Base-by-base conservation (phyloP, 352 stramenopile genomes). In the Labyrinthula sp. region DNA sequence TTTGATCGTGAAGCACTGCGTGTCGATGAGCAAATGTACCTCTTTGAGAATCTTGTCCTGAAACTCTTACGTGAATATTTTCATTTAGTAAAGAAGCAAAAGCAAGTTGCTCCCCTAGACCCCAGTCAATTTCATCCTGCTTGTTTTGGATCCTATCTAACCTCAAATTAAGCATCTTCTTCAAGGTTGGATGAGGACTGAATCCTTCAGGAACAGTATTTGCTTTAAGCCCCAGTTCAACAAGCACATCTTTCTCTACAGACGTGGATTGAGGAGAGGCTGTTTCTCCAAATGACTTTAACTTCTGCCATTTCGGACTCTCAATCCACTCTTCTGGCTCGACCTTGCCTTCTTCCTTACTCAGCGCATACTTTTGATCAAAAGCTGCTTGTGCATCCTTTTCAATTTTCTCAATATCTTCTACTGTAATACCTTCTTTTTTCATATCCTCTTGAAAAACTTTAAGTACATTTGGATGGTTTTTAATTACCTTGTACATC, bases 1-100 rank as follows among this genome's bases (percentile, higher is more conserved):
- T 38, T 43, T 60, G 52, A 64, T 79, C 76, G 57, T 92, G 85
- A 18, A 93, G 67, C 20, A 92, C 79, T 18, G 81, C 71, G 71
- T 95, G 83, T 39, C 82, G 75, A 57, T 83, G 73, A 54, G 56
- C 68, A 57, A 83, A 83, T 22, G 72, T 82, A 38, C 86, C 86
- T 47, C 86, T 73, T 60, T 94, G 75, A 0, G 90, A 76, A 61
- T 95, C 86, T 67, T 95, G 86, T 39, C 86, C 86, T 50, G 74
- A 90, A 33, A 89, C 62, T 38, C 70, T 46, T 1, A 88, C 72
- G 55, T 79, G 70, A 52, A 82, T 82, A 30, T 82, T 82, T 64
- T 94, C 82, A 5, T 92, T 50, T 17, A 94, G 60, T 7, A 95
- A 62, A 22, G 74, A 81, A 23, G 82, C 86, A 69, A 89, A 95